Evolutionary conservation across 257 asterid species (phyloP).

Genomic region (Capsicum pubescens): DNA sequence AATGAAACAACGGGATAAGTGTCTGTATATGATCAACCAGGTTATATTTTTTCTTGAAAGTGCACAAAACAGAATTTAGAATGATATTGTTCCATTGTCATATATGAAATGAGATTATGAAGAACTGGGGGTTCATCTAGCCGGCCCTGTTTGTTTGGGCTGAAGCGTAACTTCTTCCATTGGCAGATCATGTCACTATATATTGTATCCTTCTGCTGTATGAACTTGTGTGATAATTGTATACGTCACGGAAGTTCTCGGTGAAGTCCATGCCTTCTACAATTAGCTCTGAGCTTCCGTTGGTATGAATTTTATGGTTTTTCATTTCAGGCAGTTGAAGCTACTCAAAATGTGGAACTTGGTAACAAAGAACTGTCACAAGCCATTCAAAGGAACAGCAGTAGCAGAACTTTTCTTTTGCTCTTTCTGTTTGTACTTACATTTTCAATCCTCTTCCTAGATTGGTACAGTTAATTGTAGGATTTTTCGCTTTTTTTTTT

Average conservation of each 20-base stretch:
- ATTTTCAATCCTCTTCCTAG: conserved; percentile 82
- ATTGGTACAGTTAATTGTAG: conserved; percentile 87
- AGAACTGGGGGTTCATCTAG: background rate
- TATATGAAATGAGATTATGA: background rate
- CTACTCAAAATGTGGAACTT: conserved; percentile 83
- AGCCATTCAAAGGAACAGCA: conserved; percentile 83
- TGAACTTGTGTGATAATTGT: background rate
- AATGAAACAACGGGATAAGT: background rate
- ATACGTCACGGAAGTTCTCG: background rate
- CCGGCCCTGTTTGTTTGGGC: background rate
- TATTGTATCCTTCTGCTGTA: background rate
- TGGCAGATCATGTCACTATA: background rate
- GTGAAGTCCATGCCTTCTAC: background rate
- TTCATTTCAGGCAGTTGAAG: conserved; percentile 76
- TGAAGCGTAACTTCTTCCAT: background rate
- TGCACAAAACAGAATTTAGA: background rate
- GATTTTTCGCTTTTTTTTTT: conserved; percentile 66
- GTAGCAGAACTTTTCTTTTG: conserved; percentile 91
- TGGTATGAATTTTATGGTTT: background rate
- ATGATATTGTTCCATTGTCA: background rate
- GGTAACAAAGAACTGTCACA: conserved; percentile 87
- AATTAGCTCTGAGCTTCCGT: background rate
- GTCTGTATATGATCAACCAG: background rate
- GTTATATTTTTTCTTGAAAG: background rate
- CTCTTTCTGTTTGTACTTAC: conserved; percentile 79